Evolutionary conservation across 2,329 filamentous ascomycete species (phyloP).

Genomic region (Clonostachys byssicola): DNA sequence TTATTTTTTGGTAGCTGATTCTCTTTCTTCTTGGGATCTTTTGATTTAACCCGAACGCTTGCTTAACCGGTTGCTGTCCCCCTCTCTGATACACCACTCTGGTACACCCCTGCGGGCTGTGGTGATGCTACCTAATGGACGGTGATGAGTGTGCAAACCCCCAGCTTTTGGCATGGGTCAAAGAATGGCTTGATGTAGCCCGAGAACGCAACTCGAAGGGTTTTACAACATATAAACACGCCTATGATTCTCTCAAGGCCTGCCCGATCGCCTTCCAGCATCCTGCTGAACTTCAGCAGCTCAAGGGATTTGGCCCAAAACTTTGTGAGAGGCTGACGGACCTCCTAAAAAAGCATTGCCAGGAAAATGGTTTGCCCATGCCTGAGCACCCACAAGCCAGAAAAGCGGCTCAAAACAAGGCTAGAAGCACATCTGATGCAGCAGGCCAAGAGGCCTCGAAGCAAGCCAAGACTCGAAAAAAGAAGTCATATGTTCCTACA

Average conservation of each 20-base stretch:
- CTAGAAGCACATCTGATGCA: neutral
- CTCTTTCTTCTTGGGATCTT: too few species aligned
- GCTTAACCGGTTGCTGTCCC: too few species aligned
- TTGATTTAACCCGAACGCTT: too few species aligned
- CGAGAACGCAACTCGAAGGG: slow-evolving; percentile 68
- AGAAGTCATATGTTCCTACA: slow-evolving; percentile 67
- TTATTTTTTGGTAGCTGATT: too few species aligned
- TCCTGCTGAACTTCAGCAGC: slow-evolving; percentile 66
- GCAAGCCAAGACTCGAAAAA: slow-evolving; percentile 44
- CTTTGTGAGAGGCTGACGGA: slow-evolving; percentile 67
- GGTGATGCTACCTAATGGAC: slow-evolving; percentile 14
- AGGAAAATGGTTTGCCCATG: slow-evolving; percentile 63
- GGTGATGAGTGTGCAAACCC: slow-evolving; percentile 59
- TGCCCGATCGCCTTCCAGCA: slow-evolving; percentile 70
- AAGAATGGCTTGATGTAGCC: slow-evolving; percentile 72
- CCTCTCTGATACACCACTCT: too few species aligned
- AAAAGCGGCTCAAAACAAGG: slow-evolving; percentile 21
- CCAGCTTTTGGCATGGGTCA: slow-evolving; percentile 67
- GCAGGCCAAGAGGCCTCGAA: slow-evolving; percentile 9
- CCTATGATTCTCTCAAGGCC: slow-evolving; percentile 71
- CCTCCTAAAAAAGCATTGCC: slow-evolving; percentile 55
- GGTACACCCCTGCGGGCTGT: too few species aligned
- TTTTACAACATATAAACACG: slow-evolving; percentile 67
- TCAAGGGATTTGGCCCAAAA: slow-evolving; percentile 72
- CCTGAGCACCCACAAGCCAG: slow-evolving; percentile 50